Percentiles rank a stretch among this genome's conserved stretches.
Conservation (phyloP, 768 basidiomycete species). For the Serpula lacrymans region DNA sequence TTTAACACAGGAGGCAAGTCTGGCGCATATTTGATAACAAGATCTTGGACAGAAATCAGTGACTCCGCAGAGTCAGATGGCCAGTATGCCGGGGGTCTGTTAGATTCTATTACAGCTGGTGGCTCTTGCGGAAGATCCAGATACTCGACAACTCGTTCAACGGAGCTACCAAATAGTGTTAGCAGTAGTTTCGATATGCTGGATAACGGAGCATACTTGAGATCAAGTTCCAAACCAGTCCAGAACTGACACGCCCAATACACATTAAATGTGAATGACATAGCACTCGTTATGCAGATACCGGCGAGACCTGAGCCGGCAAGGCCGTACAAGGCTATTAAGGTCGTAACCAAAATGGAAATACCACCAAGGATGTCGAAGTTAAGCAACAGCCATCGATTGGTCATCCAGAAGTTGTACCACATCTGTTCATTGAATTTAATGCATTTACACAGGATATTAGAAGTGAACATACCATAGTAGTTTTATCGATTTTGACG, state of each 20-base stretch:
- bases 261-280: conserved; percentile 43
- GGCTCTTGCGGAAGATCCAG: conserved; percentile 53
- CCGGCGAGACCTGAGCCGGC: conserved; percentile 34
- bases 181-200: background rate
- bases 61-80: conserved; percentile 35
- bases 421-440: conserved; percentile 33
- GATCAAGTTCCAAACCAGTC: conserved; percentile 42
- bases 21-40: conserved; percentile 48
- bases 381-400: conserved; percentile 47
- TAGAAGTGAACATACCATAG: conserved; percentile 55
- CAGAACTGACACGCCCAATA: conserved; percentile 40
- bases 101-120: conserved; percentile 39
- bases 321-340: conserved; percentile 48
- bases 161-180: conserved; percentile 30
- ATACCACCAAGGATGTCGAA: conserved; percentile 50
- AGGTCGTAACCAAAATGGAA: conserved; percentile 43
- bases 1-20: conserved; percentile 50
- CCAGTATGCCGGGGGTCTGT: conserved; percentile 55
- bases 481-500: conserved; percentile 70
- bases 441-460: too few species aligned
- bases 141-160: conserved; percentile 57
- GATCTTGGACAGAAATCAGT: conserved; percentile 44
- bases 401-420: conserved; percentile 50
- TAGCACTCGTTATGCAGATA: conserved; percentile 49
- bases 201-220: conserved; percentile 35